Evolutionary conservation across 108 stramenopile species (phyloP), one percentile per base, ranked within the genome.

Genomic region (Pseudonitzschia delicatissima): DNA sequence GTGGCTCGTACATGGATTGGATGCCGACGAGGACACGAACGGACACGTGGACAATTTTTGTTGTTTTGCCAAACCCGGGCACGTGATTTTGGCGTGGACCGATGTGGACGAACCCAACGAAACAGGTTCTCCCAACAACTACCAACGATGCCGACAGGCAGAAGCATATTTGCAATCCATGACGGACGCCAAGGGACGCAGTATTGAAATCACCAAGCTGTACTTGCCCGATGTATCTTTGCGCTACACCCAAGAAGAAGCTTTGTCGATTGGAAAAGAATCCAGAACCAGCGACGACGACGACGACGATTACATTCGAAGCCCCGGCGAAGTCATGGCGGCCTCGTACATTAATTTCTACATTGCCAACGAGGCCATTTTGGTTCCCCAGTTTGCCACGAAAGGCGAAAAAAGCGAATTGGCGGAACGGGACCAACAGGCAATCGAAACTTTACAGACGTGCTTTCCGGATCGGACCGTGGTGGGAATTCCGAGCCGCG

Each of bases 331-430:
- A 40, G 39, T 42, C 17, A 72, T 90, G 58, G 86, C 88, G 12
- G 88, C 76, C 5, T 83, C 82, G 0, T 93, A 93, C 58, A 67
- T 90, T 9, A 93, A 93, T 52, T 93, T 87, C 67, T 93, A 93
- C 62, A 72, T 93, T 52, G 81, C 84, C 40, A 90, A 90, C 52
- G 64, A 69, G 3, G 84, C 75, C 4, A 74, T 90, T 3, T 52
- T 89, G n/a, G 62, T 87, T 5, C 92, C 92, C 4, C 69, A 72
- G 29, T 93, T 88, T 58, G 83, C 74, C 3, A 1, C 0, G 29
- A 9, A 9, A 1, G 74, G 73, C 27, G 60, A 64, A 15, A 39
- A 11, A 6, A 39, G 8, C 37, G 37, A 39, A 6, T 48, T 65
- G 4, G 36, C 33, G 12, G 51, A 34, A 2, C 45, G 57, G 21